Evolutionary conservation across 148 eudicot species (phyloP).

Genomic region (Dysphania ambrosioides): DNA sequence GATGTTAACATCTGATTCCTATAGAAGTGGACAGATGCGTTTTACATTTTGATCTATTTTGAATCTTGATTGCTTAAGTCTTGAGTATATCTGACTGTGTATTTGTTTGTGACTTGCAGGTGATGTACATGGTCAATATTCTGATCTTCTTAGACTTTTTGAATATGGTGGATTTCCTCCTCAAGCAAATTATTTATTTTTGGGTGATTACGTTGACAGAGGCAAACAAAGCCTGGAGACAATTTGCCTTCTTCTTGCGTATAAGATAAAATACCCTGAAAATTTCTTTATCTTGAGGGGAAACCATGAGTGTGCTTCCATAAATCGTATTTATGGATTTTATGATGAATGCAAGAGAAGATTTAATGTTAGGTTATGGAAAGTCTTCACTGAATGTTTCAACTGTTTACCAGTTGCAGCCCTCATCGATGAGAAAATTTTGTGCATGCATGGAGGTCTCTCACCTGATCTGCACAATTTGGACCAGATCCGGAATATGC

Average conservation of each 20-base stretch:
- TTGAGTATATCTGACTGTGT: conserved; percentile 13
- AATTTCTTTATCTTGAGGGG: conserved; percentile 53
- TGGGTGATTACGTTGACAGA: conserved; percentile 63
- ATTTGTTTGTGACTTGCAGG: conserved; percentile 30
- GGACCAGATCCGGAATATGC: conserved; percentile 51
- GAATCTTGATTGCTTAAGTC: neutral
- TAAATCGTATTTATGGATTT: conserved; percentile 60
- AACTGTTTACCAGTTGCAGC: conserved; percentile 60
- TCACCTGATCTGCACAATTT: conserved; percentile 51
- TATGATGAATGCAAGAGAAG: conserved; percentile 63
- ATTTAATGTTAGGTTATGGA: conserved; percentile 53
- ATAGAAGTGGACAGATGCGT: neutral
- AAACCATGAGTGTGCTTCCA: conserved; percentile 58
- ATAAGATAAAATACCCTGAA: conserved; percentile 50
- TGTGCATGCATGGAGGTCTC: conserved; percentile 68
- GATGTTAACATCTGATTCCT: neutral
- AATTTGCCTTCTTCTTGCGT: conserved; percentile 55
- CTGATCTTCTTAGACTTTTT: conserved; percentile 56
- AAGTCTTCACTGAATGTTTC: conserved; percentile 53
- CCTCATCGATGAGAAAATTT: conserved; percentile 52
- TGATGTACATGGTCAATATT: conserved; percentile 57
- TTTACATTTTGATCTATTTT: neutral
- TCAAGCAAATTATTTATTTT: conserved; percentile 50
- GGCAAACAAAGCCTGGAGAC: conserved; percentile 61
- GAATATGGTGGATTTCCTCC: conserved; percentile 64